These are phyloP conservation scores for Arctium lappa DNA, from an alignment of 129 eudicot species.

Conservation along the genomic window DNA sequence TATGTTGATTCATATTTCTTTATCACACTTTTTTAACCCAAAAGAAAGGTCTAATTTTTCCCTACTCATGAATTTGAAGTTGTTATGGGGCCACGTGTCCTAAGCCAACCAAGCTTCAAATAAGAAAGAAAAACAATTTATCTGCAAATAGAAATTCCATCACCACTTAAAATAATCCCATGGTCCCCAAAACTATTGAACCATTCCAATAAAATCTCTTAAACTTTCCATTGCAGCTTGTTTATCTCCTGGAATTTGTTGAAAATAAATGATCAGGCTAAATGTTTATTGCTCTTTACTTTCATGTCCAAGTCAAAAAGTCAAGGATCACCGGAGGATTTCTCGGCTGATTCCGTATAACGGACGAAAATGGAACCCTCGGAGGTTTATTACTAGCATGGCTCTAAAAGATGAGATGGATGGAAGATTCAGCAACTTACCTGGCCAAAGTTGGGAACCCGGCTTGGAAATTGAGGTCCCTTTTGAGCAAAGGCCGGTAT, in stretches of 20 bases:
- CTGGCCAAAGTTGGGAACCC: slow-evolving; percentile 94
- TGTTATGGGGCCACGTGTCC: slow-evolving; percentile 27
- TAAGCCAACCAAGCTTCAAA: slow-evolving; percentile 12
- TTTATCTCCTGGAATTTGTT: slow-evolving; percentile 23
- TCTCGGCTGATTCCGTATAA: slow-evolving; percentile 26
- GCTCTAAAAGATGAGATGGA: slow-evolving; percentile 81
- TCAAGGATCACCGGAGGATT: slow-evolving; percentile 12
- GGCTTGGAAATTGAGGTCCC: slow-evolving; percentile 97
- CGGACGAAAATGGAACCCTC: slow-evolving; percentile 14
- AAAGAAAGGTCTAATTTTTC: background rate
- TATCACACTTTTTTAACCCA: background rate
- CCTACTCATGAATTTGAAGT: slow-evolving; percentile 2
- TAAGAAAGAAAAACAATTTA: slow-evolving; percentile 12
- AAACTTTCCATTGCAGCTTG: slow-evolving; percentile 1
- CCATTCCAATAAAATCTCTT: slow-evolving; percentile 12
- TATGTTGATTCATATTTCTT: too few relatives aligned
- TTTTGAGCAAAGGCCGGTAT: slow-evolving; percentile 94
- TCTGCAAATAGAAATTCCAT: slow-evolving; percentile 24
- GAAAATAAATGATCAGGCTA: slow-evolving; percentile 58
- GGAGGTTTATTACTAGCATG: slow-evolving; percentile 40
- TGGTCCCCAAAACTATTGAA: slow-evolving; percentile 37
- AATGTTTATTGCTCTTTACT: slow-evolving; percentile 53
- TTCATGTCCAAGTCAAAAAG: slow-evolving; percentile 43
- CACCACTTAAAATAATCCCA: slow-evolving; percentile 30
- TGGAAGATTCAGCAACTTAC: slow-evolving; percentile 45